Evolutionary conservation across 2,329 filamentous ascomycete species (phyloP).

Genomic region (Hypoxylon sp.): DNA sequence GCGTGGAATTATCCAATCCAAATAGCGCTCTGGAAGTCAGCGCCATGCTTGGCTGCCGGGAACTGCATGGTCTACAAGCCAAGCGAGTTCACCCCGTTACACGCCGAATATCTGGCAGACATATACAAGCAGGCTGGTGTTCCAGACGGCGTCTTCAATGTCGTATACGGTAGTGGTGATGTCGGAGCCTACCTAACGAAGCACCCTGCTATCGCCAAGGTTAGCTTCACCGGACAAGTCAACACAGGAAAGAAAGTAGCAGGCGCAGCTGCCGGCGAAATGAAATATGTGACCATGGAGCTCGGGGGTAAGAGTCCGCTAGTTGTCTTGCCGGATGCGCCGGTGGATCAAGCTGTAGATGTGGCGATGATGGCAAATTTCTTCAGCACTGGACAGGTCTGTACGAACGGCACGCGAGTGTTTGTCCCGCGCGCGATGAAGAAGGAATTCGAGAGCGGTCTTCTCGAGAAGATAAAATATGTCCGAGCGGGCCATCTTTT

Average conservation of each 20-base stretch:
- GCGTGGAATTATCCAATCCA: constrained; percentile 96
- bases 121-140: constrained; percentile 85
- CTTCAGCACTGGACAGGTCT: constrained; percentile 91
- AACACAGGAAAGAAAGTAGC: constrained; percentile 87
- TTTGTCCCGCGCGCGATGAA: constrained; percentile 81
- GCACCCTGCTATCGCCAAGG: constrained; percentile 83
- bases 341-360: constrained; percentile 85
- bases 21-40: constrained; percentile 91
- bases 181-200: constrained; percentile 82
- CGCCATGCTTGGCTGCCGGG: constrained; percentile 85
- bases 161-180: constrained; percentile 84
- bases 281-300: constrained; percentile 96
- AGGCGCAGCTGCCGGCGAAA: constrained; percentile 78
- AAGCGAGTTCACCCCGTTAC: constrained; percentile 88
- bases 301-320: constrained; percentile 89
- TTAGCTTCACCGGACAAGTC: constrained; percentile 91
- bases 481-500: constrained; percentile 81
- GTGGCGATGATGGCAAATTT: constrained; percentile 96
- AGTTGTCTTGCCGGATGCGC: constrained; percentile 84
- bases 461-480: constrained; percentile 78
- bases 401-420: constrained; percentile 91
- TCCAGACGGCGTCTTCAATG: constrained; percentile 87
- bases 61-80: constrained; percentile 95
- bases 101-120: constrained; percentile 80
- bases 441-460: constrained; percentile 74